phyloP scores from a whole-genome alignment of 2,329 filamentous ascomycete genomes.

The Fusarium oligoseptatum region DNA sequence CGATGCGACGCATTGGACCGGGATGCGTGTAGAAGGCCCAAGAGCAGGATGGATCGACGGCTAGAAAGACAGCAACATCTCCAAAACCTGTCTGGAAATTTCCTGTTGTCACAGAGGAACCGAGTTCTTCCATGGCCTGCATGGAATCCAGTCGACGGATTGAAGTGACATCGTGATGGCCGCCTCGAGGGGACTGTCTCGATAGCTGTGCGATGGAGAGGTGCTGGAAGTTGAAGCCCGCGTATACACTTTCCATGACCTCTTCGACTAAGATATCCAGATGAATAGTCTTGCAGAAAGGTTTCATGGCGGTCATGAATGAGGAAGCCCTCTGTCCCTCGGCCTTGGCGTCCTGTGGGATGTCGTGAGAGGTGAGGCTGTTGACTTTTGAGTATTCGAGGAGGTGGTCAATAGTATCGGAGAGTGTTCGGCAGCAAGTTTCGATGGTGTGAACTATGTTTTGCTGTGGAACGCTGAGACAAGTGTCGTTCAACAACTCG shows the following conservation, averaged over 20 bases:
- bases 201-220: slow-evolving; percentile 39
- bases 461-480: slow-evolving; percentile 60
- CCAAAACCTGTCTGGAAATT: slow-evolving; percentile 29
- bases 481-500: slow-evolving; percentile 67
- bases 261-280: slow-evolving; percentile 60
- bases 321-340: slow-evolving; percentile 3
- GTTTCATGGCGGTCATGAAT: slow-evolving; percentile 24
- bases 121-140: slow-evolving; percentile 56
- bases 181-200: neutral
- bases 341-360: neutral
- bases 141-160: slow-evolving; percentile 50
- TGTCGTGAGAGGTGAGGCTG: slow-evolving; percentile 44
- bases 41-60: slow-evolving; percentile 56
- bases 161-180: slow-evolving; percentile 24
- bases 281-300: slow-evolving; percentile 44
- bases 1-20: slow-evolving; percentile 64
- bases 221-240: slow-evolving; percentile 58
- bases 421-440: slow-evolving; percentile 63
- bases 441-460: slow-evolving; percentile 64
- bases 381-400: slow-evolving; percentile 69
- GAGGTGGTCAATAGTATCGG: slow-evolving; percentile 68
- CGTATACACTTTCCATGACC: slow-evolving; percentile 61
- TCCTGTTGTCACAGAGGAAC: neutral
- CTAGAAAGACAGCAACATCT: slow-evolving; percentile 48
- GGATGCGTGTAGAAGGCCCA: slow-evolving; percentile 69